Evolutionary conservation across 371 early-diverging fungal genomes (phyloP).

Genomic region (Haplosporangium sp.): DNA sequence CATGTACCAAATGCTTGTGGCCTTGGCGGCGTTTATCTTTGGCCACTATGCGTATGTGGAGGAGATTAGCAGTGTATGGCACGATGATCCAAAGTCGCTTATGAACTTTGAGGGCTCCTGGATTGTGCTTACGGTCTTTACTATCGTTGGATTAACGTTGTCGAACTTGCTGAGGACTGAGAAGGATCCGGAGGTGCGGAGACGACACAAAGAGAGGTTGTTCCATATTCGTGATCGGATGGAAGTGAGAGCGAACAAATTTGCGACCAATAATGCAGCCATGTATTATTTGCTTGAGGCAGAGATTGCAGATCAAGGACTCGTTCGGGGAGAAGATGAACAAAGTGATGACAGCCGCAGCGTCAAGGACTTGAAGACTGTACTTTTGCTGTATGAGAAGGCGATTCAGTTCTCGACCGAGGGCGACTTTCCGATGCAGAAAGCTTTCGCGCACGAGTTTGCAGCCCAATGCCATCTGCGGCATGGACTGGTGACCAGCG

Average conservation of each 20-base stretch:
- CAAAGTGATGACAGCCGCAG: not conserved
- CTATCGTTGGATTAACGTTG: constrained; percentile 31
- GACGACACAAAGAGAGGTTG: constrained; percentile 9
- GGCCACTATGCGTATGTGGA: constrained; percentile 37
- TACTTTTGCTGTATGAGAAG: constrained; percentile 31
- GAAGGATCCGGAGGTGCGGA: constrained; percentile 15
- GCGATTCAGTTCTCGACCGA: constrained; percentile 25
- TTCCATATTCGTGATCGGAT: constrained; percentile 26
- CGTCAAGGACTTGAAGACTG: constrained; percentile 9
- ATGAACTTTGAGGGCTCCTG: constrained; percentile 54
- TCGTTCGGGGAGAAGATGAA: constrained; percentile 1
- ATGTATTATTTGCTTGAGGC: constrained; percentile 49
- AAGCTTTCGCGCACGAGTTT: constrained; percentile 14
- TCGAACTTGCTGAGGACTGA: constrained; percentile 39
- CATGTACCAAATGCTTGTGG: constrained; percentile 46
- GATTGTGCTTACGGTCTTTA: constrained; percentile 40
- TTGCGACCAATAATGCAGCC: constrained; percentile 44
- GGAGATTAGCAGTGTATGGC: constrained; percentile 33
- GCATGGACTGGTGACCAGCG: constrained; percentile 17
- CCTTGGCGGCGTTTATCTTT: constrained; percentile 40
- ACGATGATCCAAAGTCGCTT: constrained; percentile 44
- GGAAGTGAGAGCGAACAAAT: constrained; percentile 32
- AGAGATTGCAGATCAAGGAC: constrained; percentile 44
- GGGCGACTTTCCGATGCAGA: constrained; percentile 24
- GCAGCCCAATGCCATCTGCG: constrained; percentile 20